phyloP scores from a whole-genome alignment of 441 rosid genomes.

The Populus hybrid region DNA sequence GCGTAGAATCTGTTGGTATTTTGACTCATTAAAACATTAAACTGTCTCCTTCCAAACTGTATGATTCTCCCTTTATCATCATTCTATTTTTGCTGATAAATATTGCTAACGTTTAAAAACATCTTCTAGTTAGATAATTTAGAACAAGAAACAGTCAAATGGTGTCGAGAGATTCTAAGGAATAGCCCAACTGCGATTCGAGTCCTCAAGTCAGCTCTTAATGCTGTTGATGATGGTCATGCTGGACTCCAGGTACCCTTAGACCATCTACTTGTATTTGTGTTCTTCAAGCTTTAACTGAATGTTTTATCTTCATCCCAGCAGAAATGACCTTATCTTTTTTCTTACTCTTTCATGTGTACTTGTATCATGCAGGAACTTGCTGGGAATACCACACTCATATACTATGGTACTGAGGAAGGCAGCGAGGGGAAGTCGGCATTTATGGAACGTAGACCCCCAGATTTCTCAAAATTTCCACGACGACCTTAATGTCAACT shows the following conservation, averaged over 20 bases:
- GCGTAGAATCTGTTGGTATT: neutral
- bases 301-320: neutral
- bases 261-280: neutral
- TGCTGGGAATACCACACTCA: slow-evolving; percentile 75
- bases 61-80: neutral
- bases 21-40: neutral
- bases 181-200: slow-evolving; percentile 96
- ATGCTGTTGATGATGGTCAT: slow-evolving; percentile 90
- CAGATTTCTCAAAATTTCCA: slow-evolving; percentile 76
- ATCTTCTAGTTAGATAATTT: slow-evolving; percentile 56
- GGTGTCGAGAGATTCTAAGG: slow-evolving; percentile 84
- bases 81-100: neutral
- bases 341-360: neutral
- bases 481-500: slow-evolving; percentile 47
- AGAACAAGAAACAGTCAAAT: slow-evolving; percentile 82
- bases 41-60: neutral
- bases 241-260: slow-evolving; percentile 78
- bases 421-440: slow-evolving; percentile 80
- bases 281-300: neutral
- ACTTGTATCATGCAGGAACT: slow-evolving; percentile 40
- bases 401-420: slow-evolving; percentile 86
- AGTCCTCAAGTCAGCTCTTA: slow-evolving; percentile 82
- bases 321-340: neutral
- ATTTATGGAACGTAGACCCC: slow-evolving; percentile 63
- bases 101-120: neutral